Base-by-base conservation (phyloP, 2,329 filamentous ascomycete species). In the Fonsecaea erecta region DNA sequence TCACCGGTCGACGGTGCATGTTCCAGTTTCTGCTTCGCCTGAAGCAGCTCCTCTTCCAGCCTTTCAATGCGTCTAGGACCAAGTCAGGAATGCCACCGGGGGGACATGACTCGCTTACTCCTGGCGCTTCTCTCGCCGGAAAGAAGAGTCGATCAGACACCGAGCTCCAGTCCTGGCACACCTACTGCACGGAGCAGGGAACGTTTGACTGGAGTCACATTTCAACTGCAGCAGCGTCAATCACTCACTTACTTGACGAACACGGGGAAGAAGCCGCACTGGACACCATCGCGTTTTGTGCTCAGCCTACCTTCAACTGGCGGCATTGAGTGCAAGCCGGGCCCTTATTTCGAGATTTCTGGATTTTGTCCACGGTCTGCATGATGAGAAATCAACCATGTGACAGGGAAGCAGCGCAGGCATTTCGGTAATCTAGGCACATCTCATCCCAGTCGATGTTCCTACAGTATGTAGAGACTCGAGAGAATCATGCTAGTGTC, bases 91-190 rank as follows among this genome's bases (percentile, higher is more conserved):
- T 21, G 11, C 28, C n/a, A 51, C 21, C 30, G 2, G 24, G 18
- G 18, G 30, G 11, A 32, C 14, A 7, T 18, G 12, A 12, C 28
- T 32, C 30, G 37, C 57, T 60, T 52, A 60, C 57, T 60, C 57
- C 57, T 60, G 57, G 30, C 57, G 57, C 57, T 60, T 60, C 43
- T 60, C 57, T 24, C 57, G n/a, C 34, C 57, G 57, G 12, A 60
- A 60, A 26, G 48, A 46, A 60, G 57, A 60, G 26, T 60, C 57
- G 30, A 60, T 60, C 57, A 60, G 43, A 16, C 57, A 60, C 34
- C 51, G 48, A 14, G 57, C 24, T 18, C 57, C 57, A 18, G 57
- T 60, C 18, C 57, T 60, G 46, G 16, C 24, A 28, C 57, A 60
- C 34, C 57, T 16, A 12, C 40, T 51, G 30, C 57, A 60, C 9